Evolutionary conservation across 2,329 filamentous ascomycete species (phyloP).

Genomic region (Pseudogymnoascus sp.): DNA sequence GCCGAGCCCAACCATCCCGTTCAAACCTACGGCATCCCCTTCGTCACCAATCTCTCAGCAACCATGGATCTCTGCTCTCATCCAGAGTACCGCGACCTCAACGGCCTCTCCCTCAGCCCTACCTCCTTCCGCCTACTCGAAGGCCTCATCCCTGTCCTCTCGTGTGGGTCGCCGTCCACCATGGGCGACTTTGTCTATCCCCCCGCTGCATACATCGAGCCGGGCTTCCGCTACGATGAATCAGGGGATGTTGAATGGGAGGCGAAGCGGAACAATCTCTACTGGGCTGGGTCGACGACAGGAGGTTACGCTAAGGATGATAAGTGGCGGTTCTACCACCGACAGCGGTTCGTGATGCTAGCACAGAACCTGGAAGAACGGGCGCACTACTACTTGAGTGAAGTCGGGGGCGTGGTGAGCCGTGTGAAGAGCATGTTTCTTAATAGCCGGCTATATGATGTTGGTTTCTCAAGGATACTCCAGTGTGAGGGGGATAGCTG

Average conservation of each 20-base stretch:
- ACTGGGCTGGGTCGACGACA: slow-evolving; percentile 51
- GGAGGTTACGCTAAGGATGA: slow-evolving; percentile 35
- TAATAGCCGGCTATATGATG: neutral
- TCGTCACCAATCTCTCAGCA: slow-evolving; percentile 28
- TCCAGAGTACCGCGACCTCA: slow-evolving; percentile 40
- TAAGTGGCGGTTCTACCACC: slow-evolving; percentile 38
- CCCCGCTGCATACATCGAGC: slow-evolving; percentile 40
- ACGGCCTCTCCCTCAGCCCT: slow-evolving; percentile 34
- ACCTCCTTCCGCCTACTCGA: slow-evolving; percentile 33
- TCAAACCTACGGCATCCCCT: slow-evolving; percentile 27
- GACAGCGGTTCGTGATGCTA: slow-evolving; percentile 37
- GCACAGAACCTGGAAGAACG: slow-evolving; percentile 24
- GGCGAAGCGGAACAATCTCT: slow-evolving; percentile 42
- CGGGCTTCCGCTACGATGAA: slow-evolving; percentile 37
- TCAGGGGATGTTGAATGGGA: slow-evolving; percentile 40
- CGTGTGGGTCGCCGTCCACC: slow-evolving; percentile 35
- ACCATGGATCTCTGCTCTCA: slow-evolving; percentile 38
- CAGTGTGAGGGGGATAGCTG: neutral
- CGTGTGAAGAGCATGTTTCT: neutral
- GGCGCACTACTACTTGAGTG: neutral
- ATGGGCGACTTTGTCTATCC: slow-evolving; percentile 47
- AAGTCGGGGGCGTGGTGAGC: neutral
- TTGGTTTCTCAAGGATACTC: neutral
- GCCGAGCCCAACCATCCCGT: neutral
- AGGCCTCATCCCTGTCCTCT: slow-evolving; percentile 39